These are phyloP conservation scores for Pythium myriotylum DNA, from an alignment of 352 stramenopile genomes.

Conservation along the genomic window DNA sequence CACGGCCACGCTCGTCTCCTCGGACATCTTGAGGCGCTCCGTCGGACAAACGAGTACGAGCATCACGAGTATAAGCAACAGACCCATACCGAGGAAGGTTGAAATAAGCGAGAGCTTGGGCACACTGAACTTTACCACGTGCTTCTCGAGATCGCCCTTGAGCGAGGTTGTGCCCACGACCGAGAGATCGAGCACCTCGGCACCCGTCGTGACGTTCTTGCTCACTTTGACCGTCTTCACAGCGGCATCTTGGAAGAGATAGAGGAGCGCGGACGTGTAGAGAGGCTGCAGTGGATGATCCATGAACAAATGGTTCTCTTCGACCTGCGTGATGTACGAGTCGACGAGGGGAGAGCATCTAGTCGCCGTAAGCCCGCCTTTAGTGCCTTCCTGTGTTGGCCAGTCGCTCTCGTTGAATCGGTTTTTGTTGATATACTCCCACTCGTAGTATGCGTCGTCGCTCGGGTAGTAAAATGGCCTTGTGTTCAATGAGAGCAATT, in stretches of 20 bases:
- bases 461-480: conserved; percentile 23
- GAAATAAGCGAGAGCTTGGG: conserved; percentile 39
- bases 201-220: conserved; percentile 16
- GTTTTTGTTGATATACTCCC: conserved; percentile 35
- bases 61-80: conserved; percentile 34
- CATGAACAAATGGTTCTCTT: conserved; percentile 24
- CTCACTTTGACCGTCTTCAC: conserved; percentile 22
- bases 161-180: conserved; percentile 17
- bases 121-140: conserved; percentile 25
- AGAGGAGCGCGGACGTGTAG: conserved; percentile 28
- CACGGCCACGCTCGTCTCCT: conserved; percentile 20
- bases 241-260: conserved; percentile 23
- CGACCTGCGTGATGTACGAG: conserved; percentile 22
- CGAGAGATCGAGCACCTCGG: conserved; percentile 9
- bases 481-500: conserved; percentile 26
- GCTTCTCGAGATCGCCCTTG: conserved; percentile 23
- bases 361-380: neutral
- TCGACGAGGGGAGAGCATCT: conserved; percentile 22
- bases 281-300: conserved; percentile 15
- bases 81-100: conserved; percentile 41
- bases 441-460: conserved; percentile 25
- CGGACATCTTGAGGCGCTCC: conserved; percentile 35
- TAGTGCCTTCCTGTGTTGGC: neutral
- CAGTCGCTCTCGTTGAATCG: conserved; percentile 8
- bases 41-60: conserved; percentile 34